A percentile compares a stretch with the other conserved stretches of the same genome.
phyloP scores from a whole-genome alignment of 1,139 yeast species.

The Protomyces inundatus region DNA sequence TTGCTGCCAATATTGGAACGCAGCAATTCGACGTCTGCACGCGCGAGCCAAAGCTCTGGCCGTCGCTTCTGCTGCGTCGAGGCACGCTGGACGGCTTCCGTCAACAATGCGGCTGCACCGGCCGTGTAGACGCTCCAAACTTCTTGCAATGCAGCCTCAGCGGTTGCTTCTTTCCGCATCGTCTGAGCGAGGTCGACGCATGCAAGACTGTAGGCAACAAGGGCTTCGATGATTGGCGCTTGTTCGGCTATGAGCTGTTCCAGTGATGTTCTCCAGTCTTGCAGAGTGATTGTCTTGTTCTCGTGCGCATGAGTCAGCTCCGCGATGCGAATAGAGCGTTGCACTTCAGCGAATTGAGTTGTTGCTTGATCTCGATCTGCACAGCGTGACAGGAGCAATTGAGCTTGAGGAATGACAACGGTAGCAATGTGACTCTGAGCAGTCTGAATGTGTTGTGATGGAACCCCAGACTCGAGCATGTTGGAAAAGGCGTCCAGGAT shows the following conservation, averaged over 20 bases:
- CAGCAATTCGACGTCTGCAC: conserved; percentile 19
- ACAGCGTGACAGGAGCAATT: conserved; percentile 2
- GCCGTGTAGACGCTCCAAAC: conserved; percentile 8
- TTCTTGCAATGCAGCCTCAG: background rate
- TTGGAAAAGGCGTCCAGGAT: conserved; percentile 1
- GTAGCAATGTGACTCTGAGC: background rate
- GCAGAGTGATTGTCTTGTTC: background rate
- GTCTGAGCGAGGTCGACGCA: conserved; percentile 9
- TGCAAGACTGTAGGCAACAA: conserved; percentile 10
- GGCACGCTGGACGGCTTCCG: conserved; percentile 2
- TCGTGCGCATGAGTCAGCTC: background rate
- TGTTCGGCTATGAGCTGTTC: background rate
- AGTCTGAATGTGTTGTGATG: background rate
- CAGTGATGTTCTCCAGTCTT: background rate
- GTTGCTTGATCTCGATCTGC: background rate
- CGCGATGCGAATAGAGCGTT: background rate
- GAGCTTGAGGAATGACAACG: background rate
- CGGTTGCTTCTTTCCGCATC: background rate
- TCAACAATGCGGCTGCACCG: conserved; percentile 9
- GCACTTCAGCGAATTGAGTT: background rate
- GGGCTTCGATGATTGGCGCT: background rate
- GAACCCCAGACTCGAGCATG: background rate
- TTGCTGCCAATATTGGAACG: conserved; percentile 1
- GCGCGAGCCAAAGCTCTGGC: conserved; percentile 6
- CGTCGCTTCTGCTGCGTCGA: background rate